Base-by-base conservation (phyloP, 2,329 filamentous ascomycete species). In the Epichloe uncinata region DNA sequence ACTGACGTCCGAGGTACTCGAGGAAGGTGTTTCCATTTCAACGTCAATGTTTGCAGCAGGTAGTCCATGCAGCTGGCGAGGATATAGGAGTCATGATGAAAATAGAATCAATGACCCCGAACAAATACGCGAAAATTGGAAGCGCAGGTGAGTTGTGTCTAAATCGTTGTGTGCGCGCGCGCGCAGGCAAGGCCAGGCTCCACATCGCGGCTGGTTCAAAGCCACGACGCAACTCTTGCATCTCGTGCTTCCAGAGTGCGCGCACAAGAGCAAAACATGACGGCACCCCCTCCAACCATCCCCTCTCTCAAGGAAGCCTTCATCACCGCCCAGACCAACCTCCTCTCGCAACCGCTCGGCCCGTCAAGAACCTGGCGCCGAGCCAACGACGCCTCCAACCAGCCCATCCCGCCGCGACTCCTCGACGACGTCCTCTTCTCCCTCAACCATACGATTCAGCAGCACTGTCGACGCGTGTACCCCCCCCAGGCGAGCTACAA, bases 391-490 rank as follows among this genome's bases (percentile, higher is more conserved):
- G 61, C 60, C 57, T 64, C 68, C 35, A 64, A 64, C 47, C 54
- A 60, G 57, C 66, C 59, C 46, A 66, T 80, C 22, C 66, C 70
- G 13, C 68, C 72, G 20, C 72, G 71, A 51, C 65, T 70, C 18
- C 66, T 83, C 50, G 75, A 81, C 56, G 77, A 82, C 53, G 77
- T 72, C 12, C 61, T 83, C 4, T 68, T 70, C 55, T 73, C 72
- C 40, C 69, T 85, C 12, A 85, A 85, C 60, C 75, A 80, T 52
- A 66, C 73, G 15, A 66, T 87, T 13, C 74, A 77, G 55, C 79
- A 83, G 56, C 84, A 88, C 61, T 74, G 74, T 33, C 77, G 77
- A 36, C 74, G 80, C 50, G 79, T 80, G 5, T 86, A 86, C 61
- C 75, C 22, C 22, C 80, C 81, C 0, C 81, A 84, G 57, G 81